Percentiles rank a stretch among this genome's conserved stretches.
Evolutionary conservation across 768 basidiomycete genomes (phyloP).

Genomic region (Trametes coccinea): DNA sequence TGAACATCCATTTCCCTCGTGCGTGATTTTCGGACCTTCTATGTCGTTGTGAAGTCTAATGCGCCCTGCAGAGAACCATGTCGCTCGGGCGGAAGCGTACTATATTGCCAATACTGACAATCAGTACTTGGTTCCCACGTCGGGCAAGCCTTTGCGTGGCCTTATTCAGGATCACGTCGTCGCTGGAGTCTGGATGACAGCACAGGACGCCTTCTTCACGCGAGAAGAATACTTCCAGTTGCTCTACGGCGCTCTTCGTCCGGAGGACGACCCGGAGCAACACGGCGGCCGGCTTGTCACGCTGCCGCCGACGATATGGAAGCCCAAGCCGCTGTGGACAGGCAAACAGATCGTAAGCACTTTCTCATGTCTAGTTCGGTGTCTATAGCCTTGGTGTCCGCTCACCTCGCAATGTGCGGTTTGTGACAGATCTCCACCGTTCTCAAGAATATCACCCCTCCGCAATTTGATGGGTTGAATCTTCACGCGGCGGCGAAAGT

Average conservation of each 20-base stretch:
- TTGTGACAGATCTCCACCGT: slow-evolving; percentile 83
- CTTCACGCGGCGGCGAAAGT: slow-evolving; percentile 87
- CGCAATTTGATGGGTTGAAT: slow-evolving; percentile 76
- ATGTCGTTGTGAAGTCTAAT: slow-evolving; percentile 3
- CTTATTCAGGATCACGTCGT: slow-evolving; percentile 99
- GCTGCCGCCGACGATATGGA: slow-evolving; percentile 90
- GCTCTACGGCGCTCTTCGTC: slow-evolving; percentile 89
- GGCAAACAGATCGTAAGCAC: slow-evolving; percentile 90
- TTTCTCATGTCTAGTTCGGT: not conserved
- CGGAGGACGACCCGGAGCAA: slow-evolving; percentile 71
- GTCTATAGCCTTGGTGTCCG: not conserved
- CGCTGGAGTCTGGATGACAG: slow-evolving; percentile 99
- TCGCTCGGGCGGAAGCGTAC: slow-evolving; percentile 92
- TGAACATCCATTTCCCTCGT: slow-evolving; percentile 99
- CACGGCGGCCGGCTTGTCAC: slow-evolving; percentile 68
- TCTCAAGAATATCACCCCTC: slow-evolving; percentile 87
- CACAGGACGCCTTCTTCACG: slow-evolving; percentile 91
- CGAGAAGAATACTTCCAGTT: slow-evolving; percentile 96
- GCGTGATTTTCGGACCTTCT: slow-evolving; percentile 35
- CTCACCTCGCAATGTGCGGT: slow-evolving; percentile 5
- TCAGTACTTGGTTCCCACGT: slow-evolving; percentile 98
- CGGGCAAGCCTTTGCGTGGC: slow-evolving; percentile 95
- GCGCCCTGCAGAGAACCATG: slow-evolving; percentile 73
- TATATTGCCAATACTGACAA: slow-evolving; percentile 97
- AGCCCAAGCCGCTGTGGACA: slow-evolving; percentile 90